phyloP scores from a whole-genome alignment of 192 early-diverging fungal species.

The Coemansia sp. region DNA sequence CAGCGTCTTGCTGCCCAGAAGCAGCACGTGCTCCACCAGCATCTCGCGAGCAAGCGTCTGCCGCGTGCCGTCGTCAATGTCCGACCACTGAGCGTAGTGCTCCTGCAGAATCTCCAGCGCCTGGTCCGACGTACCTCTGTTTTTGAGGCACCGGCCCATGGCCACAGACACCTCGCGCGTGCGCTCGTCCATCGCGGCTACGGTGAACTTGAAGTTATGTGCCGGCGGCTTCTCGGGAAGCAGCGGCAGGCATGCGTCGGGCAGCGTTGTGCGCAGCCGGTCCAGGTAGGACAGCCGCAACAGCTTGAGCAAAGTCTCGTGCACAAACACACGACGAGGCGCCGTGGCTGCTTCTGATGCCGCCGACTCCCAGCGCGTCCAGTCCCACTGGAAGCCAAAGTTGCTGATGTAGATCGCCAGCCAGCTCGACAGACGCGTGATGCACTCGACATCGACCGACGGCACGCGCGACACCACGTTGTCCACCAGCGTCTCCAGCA shows the following conservation, averaged over 20 bases:
- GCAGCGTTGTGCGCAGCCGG: constrained; percentile 75
- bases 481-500: constrained; percentile 34
- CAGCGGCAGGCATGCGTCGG: constrained; percentile 61
- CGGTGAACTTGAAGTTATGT: constrained; percentile 71
- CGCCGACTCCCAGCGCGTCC: constrained; percentile 69
- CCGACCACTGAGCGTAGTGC: constrained; percentile 47
- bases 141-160: constrained; percentile 46
- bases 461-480: constrained; percentile 27
- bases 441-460: constrained; percentile 74
- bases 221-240: constrained; percentile 67
- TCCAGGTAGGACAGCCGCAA: constrained; percentile 89
- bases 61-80: constrained; percentile 35
- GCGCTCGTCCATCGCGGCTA: constrained; percentile 57
- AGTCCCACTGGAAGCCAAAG: constrained; percentile 88
- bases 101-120: constrained; percentile 49
- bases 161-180: constrained; percentile 63
- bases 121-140: constrained; percentile 49
- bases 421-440: constrained; percentile 82
- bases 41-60: constrained; percentile 62
- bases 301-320: constrained; percentile 83
- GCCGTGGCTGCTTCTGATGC: constrained; percentile 20
- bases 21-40: constrained; percentile 80
- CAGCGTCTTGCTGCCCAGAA: constrained; percentile 91
- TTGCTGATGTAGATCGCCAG: constrained; percentile 92
- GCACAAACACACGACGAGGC: constrained; percentile 62